Evolutionary conservation across 2,329 filamentous ascomycete genomes (phyloP).

Genomic region (Neopestalotiopsis sp.): DNA sequence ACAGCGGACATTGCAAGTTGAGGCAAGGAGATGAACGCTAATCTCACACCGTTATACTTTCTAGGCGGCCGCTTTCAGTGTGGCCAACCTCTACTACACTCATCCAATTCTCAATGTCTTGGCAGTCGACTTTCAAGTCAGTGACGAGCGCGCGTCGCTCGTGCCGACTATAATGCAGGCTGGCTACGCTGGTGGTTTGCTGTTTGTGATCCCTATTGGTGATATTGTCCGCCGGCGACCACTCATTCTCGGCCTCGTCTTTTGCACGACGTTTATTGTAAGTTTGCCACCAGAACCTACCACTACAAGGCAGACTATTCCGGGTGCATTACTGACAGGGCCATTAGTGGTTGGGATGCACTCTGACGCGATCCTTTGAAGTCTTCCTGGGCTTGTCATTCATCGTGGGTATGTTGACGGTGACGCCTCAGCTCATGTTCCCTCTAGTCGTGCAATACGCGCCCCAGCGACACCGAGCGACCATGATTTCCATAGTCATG

Average conservation of each 20-base stretch:
- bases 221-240: slow-evolving; percentile 72
- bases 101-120: slow-evolving; percentile 81
- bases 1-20: neutral
- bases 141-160: slow-evolving; percentile 68
- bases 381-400: slow-evolving; percentile 75
- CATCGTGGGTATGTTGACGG: slow-evolving; percentile 76
- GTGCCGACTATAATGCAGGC: slow-evolving; percentile 81
- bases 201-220: slow-evolving; percentile 78
- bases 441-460: slow-evolving; percentile 82
- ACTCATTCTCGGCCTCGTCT: slow-evolving; percentile 71
- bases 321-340: neutral
- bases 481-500: slow-evolving; percentile 75
- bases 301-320: neutral
- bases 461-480: slow-evolving; percentile 69
- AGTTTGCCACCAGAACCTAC: slow-evolving; percentile 31
- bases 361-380: slow-evolving; percentile 68
- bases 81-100: slow-evolving; percentile 83
- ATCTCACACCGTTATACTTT: too few species aligned
- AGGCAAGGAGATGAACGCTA: neutral
- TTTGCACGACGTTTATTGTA: slow-evolving; percentile 72
- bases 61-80: slow-evolving; percentile 67
- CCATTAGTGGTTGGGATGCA: slow-evolving; percentile 69
- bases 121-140: slow-evolving; percentile 72
- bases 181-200: slow-evolving; percentile 75
- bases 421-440: slow-evolving; percentile 82